Conservation (phyloP, 2,329 filamentous ascomycete species). For the Neofusicoccum kwambonambiense region DNA sequence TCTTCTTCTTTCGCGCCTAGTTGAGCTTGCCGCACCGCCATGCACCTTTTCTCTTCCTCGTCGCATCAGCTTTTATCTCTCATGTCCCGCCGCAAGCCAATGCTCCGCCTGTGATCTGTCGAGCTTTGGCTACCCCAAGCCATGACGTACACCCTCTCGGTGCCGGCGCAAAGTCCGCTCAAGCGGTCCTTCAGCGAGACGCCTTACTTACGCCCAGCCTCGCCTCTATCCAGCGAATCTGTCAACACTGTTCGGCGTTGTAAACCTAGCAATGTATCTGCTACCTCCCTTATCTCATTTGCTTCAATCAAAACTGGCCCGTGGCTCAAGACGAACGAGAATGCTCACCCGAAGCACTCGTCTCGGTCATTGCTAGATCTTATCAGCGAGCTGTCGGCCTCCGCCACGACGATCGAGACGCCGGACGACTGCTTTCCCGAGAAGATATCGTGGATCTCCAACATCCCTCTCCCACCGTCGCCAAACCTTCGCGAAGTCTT, state of each 20-base stretch:
- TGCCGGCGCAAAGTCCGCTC: slow-evolving; percentile 39
- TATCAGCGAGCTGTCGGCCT: slow-evolving; percentile 24
- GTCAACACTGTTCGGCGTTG: slow-evolving; percentile 18
- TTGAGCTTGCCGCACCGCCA: slow-evolving; percentile 7
- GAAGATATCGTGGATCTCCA: slow-evolving; percentile 3
- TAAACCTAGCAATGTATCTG: slow-evolving; percentile 26
- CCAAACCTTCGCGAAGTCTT: slow-evolving; percentile 14
- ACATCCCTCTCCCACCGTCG: slow-evolving; percentile 16
- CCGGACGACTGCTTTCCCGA: slow-evolving; percentile 1
- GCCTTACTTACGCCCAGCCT: slow-evolving; percentile 35
- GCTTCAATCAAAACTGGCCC: slow-evolving; percentile 25
- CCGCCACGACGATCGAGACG: not conserved
- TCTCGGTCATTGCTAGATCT: slow-evolving; percentile 36
- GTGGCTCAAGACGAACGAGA: slow-evolving; percentile 32
- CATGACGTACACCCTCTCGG: slow-evolving; percentile 42
- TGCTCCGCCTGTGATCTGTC: slow-evolving; percentile 10
- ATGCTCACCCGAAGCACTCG: slow-evolving; percentile 30
- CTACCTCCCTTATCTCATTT: slow-evolving; percentile 35
- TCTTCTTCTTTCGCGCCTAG: not conserved
- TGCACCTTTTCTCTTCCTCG: not conserved
- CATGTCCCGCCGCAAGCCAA: slow-evolving; percentile 1
- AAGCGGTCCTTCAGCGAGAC: slow-evolving; percentile 44
- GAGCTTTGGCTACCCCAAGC: not conserved
- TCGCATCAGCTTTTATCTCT: slow-evolving; percentile 13
- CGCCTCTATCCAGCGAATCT: slow-evolving; percentile 25